phyloP scores from a whole-genome alignment of 1,284 basidiomycete genomes.

The Filobasidium uniguttulatum region DNA sequence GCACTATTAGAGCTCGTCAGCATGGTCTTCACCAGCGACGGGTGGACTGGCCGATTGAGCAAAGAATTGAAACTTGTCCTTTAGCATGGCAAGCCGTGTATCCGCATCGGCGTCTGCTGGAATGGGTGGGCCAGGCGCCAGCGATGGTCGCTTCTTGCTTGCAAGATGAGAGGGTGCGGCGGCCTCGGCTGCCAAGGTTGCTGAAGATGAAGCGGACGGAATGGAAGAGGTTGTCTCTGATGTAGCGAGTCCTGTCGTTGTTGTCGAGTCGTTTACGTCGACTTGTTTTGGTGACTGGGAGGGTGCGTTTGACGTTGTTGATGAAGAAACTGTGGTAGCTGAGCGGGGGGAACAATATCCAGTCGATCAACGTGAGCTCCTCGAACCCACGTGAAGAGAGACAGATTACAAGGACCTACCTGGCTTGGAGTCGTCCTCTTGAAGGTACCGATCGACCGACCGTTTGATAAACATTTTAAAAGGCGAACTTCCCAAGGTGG shows the following conservation, averaged over 20 bases:
- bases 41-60: neutral
- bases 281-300: neutral
- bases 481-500: slow-evolving; percentile 21
- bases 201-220: too few relatives aligned
- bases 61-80: slow-evolving; percentile 11
- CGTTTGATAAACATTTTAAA: slow-evolving; percentile 15
- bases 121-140: slow-evolving; percentile 1
- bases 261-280: neutral
- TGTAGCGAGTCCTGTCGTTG: neutral
- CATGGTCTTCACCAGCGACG: neutral
- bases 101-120: slow-evolving; percentile 11
- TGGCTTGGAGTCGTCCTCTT: neutral
- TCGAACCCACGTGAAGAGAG: too few relatives aligned
- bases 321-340: neutral
- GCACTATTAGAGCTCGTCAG: too few relatives aligned
- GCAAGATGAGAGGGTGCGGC: too few relatives aligned
- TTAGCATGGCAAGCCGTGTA: slow-evolving; percentile 11
- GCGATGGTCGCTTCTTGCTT: neutral
- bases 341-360: neutral
- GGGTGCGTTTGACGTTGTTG: too few relatives aligned
- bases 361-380: neutral
- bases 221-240: neutral
- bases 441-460: slow-evolving; percentile 3
- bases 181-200: too few relatives aligned
- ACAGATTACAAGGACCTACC: neutral